Conservation (phyloP, 345 rosid species). For the Populus nigra region DNA sequence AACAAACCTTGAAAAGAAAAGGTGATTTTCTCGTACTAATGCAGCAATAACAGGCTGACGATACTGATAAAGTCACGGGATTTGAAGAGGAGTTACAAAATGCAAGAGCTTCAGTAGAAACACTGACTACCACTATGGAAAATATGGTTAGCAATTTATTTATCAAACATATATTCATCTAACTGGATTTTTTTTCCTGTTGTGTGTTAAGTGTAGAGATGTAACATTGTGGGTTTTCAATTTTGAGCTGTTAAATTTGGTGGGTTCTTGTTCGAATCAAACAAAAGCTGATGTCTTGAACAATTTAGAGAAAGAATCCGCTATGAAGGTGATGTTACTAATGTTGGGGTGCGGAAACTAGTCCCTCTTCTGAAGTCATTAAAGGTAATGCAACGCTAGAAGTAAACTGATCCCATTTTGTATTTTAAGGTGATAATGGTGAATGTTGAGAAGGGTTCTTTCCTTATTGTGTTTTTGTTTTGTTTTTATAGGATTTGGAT, state of each 20-base stretch:
- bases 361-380: conserved; percentile 40
- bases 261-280: conserved; percentile 34
- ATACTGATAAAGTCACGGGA: neutral
- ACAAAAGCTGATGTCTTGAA: conserved; percentile 33
- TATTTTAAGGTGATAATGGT: neutral
- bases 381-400: conserved; percentile 34
- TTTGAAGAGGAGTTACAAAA: conserved; percentile 25
- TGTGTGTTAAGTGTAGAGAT: too few species aligned
- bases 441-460: neutral
- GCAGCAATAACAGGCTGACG: neutral
- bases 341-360: conserved; percentile 40
- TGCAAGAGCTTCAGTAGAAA: conserved; percentile 32
- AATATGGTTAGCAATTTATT: conserved; percentile 35
- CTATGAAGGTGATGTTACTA: conserved; percentile 22
- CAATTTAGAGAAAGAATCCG: conserved; percentile 42
- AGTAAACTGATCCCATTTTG: neutral
- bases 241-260: neutral
- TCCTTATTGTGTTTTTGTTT: neutral
- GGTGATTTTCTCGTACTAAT: neutral
- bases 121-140: conserved; percentile 27
- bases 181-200: neutral
- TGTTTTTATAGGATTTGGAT: conserved; percentile 44
- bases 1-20: neutral
- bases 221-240: neutral
- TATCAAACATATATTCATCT: neutral